Evolutionary conservation across 1,284 basidiomycete genomes (phyloP).

Genomic region (Porogramme epimiltina): DNA sequence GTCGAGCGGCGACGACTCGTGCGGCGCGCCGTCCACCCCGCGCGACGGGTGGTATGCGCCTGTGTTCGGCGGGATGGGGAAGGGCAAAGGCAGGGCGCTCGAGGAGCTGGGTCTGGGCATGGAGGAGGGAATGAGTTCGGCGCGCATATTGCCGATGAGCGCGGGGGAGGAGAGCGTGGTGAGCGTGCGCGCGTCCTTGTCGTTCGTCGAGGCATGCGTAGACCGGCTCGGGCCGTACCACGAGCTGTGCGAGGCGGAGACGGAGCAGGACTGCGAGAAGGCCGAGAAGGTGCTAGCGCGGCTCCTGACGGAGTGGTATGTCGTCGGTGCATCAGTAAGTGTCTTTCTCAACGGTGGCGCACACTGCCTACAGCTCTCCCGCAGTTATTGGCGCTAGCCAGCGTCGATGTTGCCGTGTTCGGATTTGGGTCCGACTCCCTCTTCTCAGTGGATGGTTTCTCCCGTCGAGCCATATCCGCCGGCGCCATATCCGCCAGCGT

Average conservation of each 20-base stretch:
- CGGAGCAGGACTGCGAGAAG: slow-evolving; percentile 50
- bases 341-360: neutral
- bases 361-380: neutral
- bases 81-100: neutral
- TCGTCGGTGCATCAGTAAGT: slow-evolving; percentile 35
- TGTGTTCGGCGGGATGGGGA: too few species aligned
- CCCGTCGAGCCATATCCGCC: slow-evolving; percentile 46
- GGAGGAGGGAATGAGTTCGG: slow-evolving; percentile 24
- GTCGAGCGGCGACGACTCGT: slow-evolving; percentile 18
- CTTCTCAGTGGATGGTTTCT: neutral
- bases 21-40: slow-evolving; percentile 6
- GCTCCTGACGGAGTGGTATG: slow-evolving; percentile 38
- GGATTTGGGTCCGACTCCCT: slow-evolving; percentile 54
- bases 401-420: slow-evolving; percentile 47
- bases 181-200: slow-evolving; percentile 22
- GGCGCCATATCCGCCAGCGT: slow-evolving; percentile 60
- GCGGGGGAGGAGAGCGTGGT: slow-evolving; percentile 38
- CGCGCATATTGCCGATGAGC: slow-evolving; percentile 39
- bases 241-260: slow-evolving; percentile 48
- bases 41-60: too few species aligned
- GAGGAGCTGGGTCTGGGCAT: neutral
- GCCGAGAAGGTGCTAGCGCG: slow-evolving; percentile 44
- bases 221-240: slow-evolving; percentile 56
- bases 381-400: slow-evolving; percentile 17
- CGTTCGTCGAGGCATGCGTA: slow-evolving; percentile 42